A percentile compares a stretch with the other conserved stretches of the same genome.
phyloP scores from a whole-genome alignment of 148 eudicot genomes.

The Diospyros kaki region DNA sequence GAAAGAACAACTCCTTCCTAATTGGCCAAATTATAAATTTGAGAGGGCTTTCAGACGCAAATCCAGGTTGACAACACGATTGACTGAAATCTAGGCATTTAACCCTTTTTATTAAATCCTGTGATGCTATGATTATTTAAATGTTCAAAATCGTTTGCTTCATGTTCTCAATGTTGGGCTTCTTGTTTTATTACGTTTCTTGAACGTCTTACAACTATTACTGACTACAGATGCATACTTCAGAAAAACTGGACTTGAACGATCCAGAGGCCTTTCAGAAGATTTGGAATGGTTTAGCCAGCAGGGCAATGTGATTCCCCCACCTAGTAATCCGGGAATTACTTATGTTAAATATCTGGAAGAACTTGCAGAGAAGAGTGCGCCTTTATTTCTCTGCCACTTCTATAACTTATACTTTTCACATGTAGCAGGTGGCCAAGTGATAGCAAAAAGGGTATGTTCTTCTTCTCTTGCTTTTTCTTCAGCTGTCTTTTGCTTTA shows the following conservation, averaged over 20 bases:
- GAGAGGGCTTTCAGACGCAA: background rate
- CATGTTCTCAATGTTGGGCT: background rate
- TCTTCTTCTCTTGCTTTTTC: background rate
- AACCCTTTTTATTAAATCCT: background rate
- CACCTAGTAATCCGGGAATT: constrained; percentile 65
- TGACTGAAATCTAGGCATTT: background rate
- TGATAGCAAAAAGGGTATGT: constrained; percentile 74
- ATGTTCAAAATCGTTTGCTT: background rate
- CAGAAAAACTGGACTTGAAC: constrained; percentile 85
- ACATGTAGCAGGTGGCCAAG: constrained; percentile 93
- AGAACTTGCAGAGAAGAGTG: constrained; percentile 60
- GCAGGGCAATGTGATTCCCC: constrained; percentile 52
- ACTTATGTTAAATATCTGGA: constrained; percentile 69
- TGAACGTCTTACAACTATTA: constrained; percentile 3
- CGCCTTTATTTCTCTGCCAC: constrained; percentile 66
- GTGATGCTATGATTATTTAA: background rate
- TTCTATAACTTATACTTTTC: constrained; percentile 87
- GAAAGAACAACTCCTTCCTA: background rate
- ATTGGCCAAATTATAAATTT: background rate
- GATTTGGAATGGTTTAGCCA: constrained; percentile 80
- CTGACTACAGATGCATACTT: constrained; percentile 69
- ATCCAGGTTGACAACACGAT: background rate
- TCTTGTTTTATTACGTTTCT: background rate
- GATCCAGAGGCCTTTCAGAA: constrained; percentile 52
- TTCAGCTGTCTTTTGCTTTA: background rate